Conservation (phyloP, 768 basidiomycete species). For the Suillus alpinus region DNA sequence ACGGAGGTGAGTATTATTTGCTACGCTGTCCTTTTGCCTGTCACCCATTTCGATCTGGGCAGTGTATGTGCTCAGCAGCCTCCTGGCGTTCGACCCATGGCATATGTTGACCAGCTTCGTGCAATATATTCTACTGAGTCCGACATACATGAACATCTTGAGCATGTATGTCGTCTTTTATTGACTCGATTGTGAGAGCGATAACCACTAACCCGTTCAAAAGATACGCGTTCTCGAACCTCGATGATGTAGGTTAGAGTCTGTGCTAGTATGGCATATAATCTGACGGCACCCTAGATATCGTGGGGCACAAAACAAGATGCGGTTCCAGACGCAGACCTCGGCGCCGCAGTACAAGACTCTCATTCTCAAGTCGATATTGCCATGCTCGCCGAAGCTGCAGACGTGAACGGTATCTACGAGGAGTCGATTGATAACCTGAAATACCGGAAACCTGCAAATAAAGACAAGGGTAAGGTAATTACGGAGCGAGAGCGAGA, state of each 20-base stretch:
- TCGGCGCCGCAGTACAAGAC: constrained; percentile 82
- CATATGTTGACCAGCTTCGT: constrained; percentile 91
- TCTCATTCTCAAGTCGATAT: constrained; percentile 82
- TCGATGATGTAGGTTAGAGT: constrained; percentile 62
- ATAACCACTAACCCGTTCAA: constrained; percentile 23
- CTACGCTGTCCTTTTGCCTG: background rate
- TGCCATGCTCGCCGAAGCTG: constrained; percentile 77
- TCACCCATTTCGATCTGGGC: constrained; percentile 5
- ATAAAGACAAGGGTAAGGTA: constrained; percentile 22
- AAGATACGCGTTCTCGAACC: constrained; percentile 83
- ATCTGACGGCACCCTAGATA: constrained; percentile 43
- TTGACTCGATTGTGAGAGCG: constrained; percentile 10
- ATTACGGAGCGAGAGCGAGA: constrained; percentile 61
- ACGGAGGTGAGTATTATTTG: constrained; percentile 55
- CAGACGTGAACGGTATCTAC: constrained; percentile 81
- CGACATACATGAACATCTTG: constrained; percentile 74
- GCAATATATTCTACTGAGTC: constrained; percentile 85
- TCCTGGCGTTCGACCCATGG: constrained; percentile 93
- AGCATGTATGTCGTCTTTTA: constrained; percentile 55
- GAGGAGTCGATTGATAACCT: constrained; percentile 80
- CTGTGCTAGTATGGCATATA: constrained; percentile 7
- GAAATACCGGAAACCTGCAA: constrained; percentile 47
- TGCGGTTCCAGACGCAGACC: constrained; percentile 64
- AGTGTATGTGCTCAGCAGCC: constrained; percentile 75
- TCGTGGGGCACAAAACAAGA: constrained; percentile 98